Base-by-base conservation (phyloP, 176 grass and related monocot species). In the Tillandsia leiboldiana region DNA sequence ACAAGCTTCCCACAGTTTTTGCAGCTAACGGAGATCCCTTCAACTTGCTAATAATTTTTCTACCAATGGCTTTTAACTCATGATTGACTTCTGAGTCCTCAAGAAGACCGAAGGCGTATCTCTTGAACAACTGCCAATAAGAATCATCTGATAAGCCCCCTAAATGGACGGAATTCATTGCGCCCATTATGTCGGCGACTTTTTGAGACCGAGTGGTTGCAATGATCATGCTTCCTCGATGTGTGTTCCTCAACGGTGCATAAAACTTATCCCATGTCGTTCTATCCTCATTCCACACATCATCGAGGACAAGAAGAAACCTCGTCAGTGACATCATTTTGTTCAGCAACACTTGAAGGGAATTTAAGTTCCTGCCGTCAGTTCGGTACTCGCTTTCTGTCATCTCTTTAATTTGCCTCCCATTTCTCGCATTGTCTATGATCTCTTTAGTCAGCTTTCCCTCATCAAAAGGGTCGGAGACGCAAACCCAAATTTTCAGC, bases 301-400 rank as follows among this genome's bases (percentile, higher is more conserved):
- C 59, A 70, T 84, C 77, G 12, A 83, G 70, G 3, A 88, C 50
- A 22, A 84, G 17, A 6, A 88, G 51, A 13, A 80, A 78, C 22
- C 10, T 75, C 8, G 51, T 71, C 0, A 2, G n/a, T 0, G 3
- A 12, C 26, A 68, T 2, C 9, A 11, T 56, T 5, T 10, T 0
- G 9, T 18, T 48, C 51, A 88, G 73, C 24, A 5, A 13, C 0
- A 9, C 13, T 23, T 81, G 73, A 14, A 87, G 66, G 23, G 24
- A 24, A 71, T 82, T n/a, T 29, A 87, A 42, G 56, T 75, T 23
- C 4, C 14, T 0, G 14, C 2, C 66, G 9, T 22, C 17, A 24
- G 10, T 1, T n/a, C 27, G 49, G 1, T 8, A 13, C 76, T 71
- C 20, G 2, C 14, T 64, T 5, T 52, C 57, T n/a, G 20, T 69